Evolutionary conservation across 768 basidiomycete genomes (phyloP).

Genomic region (Lactarius deliciosus): DNA sequence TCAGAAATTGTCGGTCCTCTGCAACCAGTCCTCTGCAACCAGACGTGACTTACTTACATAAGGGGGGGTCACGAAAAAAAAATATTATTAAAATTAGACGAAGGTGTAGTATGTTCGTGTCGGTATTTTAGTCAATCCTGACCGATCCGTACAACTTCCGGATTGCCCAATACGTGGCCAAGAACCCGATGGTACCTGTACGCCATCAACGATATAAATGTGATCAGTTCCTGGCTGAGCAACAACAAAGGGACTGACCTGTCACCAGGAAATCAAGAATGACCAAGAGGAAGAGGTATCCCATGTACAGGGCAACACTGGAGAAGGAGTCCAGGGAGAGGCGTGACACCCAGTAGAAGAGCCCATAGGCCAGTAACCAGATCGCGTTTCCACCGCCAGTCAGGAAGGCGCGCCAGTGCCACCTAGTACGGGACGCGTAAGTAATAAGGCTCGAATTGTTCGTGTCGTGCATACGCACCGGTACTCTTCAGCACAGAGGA

Average conservation of each 20-base stretch:
- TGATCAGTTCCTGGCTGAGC: neutral
- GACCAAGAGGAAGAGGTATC: conserved; percentile 82
- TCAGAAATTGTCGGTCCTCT: too few relatives aligned
- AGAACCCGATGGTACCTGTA: conserved; percentile 87
- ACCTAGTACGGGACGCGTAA: conserved; percentile 46
- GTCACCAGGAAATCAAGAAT: conserved; percentile 87
- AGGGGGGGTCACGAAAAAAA: neutral
- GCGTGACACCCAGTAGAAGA: conserved; percentile 86
- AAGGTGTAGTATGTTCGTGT: neutral
- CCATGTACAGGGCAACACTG: conserved; percentile 82
- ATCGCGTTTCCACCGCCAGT: conserved; percentile 90
- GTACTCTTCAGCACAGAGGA: conserved; percentile 93
- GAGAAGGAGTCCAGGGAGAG: conserved; percentile 83
- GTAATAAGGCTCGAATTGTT: conserved; percentile 13
- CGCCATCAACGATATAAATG: conserved; percentile 6
- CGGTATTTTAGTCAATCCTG: conserved; percentile 56
- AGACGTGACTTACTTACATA: too few relatives aligned
- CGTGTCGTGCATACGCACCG: conserved; percentile 46
- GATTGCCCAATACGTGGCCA: conserved; percentile 90
- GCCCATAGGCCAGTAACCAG: conserved; percentile 86
- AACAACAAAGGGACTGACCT: conserved; percentile 46
- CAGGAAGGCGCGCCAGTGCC: conserved; percentile 96
- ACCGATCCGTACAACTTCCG: conserved; percentile 79
- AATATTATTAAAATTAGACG: neutral
- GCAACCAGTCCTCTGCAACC: too few relatives aligned